These are phyloP conservation scores for Dipteronia sinensis DNA, from an alignment of 345 rosid species.

Conservation along the genomic window DNA sequence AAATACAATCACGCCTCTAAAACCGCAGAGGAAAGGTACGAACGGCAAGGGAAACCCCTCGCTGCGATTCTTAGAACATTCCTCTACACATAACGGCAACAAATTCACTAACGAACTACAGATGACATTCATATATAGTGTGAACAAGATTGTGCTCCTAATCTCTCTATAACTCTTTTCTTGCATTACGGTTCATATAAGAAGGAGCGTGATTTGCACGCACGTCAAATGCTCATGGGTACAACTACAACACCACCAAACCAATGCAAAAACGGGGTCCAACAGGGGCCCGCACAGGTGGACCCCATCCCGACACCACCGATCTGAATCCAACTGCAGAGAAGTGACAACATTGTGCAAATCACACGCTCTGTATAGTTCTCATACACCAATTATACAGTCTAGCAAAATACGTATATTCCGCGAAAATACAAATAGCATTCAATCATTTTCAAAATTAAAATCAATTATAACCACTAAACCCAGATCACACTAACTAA, in stretches of 20 bases:
- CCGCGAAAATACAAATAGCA: too few species aligned
- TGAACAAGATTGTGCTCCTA: neutral
- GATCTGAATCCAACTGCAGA: neutral
- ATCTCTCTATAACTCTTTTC: too few species aligned
- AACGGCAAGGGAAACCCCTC: neutral
- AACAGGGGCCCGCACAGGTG: neutral
- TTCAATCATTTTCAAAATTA: too few species aligned
- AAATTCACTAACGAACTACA: neutral
- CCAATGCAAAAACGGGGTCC: neutral
- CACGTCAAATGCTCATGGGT: conserved; percentile 4
- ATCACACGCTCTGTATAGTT: conserved; percentile 14
- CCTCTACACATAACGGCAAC: neutral
- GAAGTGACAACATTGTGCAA: neutral
- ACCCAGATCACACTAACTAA: too few species aligned
- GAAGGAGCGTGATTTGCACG: conserved; percentile 30
- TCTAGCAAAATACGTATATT: too few species aligned
- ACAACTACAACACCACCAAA: too few species aligned
- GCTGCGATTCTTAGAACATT: too few species aligned
- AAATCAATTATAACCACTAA: too few species aligned
- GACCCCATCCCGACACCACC: conserved; percentile 20
- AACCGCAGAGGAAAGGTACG: too few species aligned
- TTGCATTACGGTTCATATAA: too few species aligned
- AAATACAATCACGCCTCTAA: too few species aligned
- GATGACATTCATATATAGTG: neutral
- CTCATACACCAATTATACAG: too few species aligned